Percentiles rank a stretch among this genome's conserved stretches.
These are phyloP conservation scores for Hypocreales sp. DNA, from an alignment of 2,329 filamentous ascomycete genomes.

Conservation along the genomic window DNA sequence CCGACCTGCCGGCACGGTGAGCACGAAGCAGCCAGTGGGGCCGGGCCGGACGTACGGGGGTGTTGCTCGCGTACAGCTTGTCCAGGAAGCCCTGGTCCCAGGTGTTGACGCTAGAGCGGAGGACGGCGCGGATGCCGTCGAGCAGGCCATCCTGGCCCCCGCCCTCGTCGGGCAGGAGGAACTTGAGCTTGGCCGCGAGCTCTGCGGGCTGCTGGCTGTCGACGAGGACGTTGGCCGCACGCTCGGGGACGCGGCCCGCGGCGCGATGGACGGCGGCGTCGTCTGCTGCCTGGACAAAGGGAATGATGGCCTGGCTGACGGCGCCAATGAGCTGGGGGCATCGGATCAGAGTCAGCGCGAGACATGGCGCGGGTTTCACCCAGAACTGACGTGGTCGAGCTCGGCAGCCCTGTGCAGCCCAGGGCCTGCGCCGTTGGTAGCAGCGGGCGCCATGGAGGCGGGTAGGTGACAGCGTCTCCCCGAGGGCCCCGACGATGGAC, in stretches of 20 bases:
- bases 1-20: slow-evolving; percentile 41
- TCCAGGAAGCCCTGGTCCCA: slow-evolving; percentile 96
- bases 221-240: slow-evolving; percentile 42
- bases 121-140: slow-evolving; percentile 50
- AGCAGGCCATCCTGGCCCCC: slow-evolving; percentile 61
- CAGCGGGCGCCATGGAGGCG: slow-evolving; percentile 9
- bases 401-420: slow-evolving; percentile 16
- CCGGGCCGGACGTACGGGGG: slow-evolving; percentile 40
- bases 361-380: slow-evolving; percentile 4
- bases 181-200: slow-evolving; percentile 36
- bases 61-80: slow-evolving; percentile 85
- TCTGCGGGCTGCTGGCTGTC: slow-evolving; percentile 44
- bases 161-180: slow-evolving; percentile 43
- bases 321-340: slow-evolving; percentile 47
- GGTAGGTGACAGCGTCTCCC: no score
- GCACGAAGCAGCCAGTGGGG: slow-evolving; percentile 1
- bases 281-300: slow-evolving; percentile 58
- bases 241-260: slow-evolving; percentile 30
- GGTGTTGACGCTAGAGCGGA: slow-evolving; percentile 89
- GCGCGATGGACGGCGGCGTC: slow-evolving; percentile 35
- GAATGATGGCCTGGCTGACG: slow-evolving; percentile 51
- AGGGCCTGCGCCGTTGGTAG: slow-evolving; percentile 3
- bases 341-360: slow-evolving; percentile 6
- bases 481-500: no score
- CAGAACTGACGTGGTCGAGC: slow-evolving; percentile 14